Base-by-base conservation (phyloP, 768 basidiomycete species). In the Boletus sp. region DNA sequence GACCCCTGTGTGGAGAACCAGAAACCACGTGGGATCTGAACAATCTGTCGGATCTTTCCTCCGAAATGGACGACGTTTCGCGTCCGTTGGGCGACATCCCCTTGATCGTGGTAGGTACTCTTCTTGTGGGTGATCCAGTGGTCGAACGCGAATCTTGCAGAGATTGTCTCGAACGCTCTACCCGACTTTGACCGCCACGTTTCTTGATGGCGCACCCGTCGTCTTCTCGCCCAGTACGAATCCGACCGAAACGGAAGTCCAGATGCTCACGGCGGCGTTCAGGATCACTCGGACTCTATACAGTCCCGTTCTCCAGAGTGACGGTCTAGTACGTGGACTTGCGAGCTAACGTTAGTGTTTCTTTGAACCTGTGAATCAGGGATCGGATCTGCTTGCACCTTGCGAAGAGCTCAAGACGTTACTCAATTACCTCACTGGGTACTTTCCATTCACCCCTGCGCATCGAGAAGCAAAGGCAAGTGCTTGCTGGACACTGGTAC, bases 181-280 rank as follows among this genome's bases (percentile, higher is more conserved):
- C 63, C 80, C 92, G 4, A 86, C 86, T 10, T 76, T 98, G 11
- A 75, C 93, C 2, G 86, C 92, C 20, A 86, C 90, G 2, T 92
- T 93, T 72, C 82, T 98, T 20, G 95, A 98, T 69, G 84, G 84
- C 61, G 92, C 92, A 5, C 92, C 95, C 2, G 68, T 82, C 14
- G 90, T 89, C 2, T 95, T 96, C 72, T 80, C 86, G 4, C 88
- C 90, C 0, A 81, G 79, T 60, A 73, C 73, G n/a, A 78, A 66
- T 32, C 82, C 85, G 2, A 70, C 82, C 12, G 85, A 86, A 56
- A 80, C 79, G 2, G 86, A 90, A 57, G 70, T 84, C 17, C 80
- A 83, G 56, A 75, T 86, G 54, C 73, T 92, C 15, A 57, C 80
- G n/a, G 78, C 80, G 1, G 78, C 87, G 6, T 76, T 77, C 30